Base-by-base conservation (phyloP, 2,329 filamentous ascomycete species). In the Beauveria asiatica region DNA sequence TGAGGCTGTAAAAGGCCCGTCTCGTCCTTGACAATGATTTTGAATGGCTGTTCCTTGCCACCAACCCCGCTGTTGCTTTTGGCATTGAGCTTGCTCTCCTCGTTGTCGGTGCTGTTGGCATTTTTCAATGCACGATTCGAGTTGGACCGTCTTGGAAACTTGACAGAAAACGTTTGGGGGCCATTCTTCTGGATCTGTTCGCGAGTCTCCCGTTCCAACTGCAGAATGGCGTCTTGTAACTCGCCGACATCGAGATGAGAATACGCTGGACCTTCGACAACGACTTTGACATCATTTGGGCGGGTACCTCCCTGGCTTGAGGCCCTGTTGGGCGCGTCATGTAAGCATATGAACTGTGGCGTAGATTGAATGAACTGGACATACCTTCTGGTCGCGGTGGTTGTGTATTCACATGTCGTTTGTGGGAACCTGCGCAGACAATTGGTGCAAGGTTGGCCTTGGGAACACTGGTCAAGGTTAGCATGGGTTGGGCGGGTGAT, bases 391-490 rank as follows among this genome's bases (percentile, higher is more conserved):
- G 61, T 53, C 16, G 54, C 46, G 41, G 68, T 65, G 27, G 60
- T 58, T 30, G 62, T 67, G 60, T 83, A 83, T 63, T 80, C 74
- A 67, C 80, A 83, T 7, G 70, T 65, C 1, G 80, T 80, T 57
- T 76, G 78, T 0, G 80, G 80, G 62, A 80, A 83, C 33, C 80
- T 74, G 42, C 80, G 76, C 25, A 74, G 70, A 64, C 80, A 83
- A 65, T 83, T 81, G 48, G 75, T 76, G 69, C 80, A 83, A 16
- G 80, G 80, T 33, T 80, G 78, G 27, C 76, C 75, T 64, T 81
- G 79, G 64, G 81, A 80, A 66, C 80, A 83, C 80, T 83, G 62
- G 42, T 61, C 4, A 25, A 45, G 52, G 52, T 55, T 17, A 52
- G 55, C 56, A 53, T 5, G 46, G 33, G 30, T 37, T 37, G 11